These are phyloP conservation scores for Cymbopogon citratus DNA, from an alignment of 176 grass and related monocot genomes.

Conservation along the genomic window DNA sequence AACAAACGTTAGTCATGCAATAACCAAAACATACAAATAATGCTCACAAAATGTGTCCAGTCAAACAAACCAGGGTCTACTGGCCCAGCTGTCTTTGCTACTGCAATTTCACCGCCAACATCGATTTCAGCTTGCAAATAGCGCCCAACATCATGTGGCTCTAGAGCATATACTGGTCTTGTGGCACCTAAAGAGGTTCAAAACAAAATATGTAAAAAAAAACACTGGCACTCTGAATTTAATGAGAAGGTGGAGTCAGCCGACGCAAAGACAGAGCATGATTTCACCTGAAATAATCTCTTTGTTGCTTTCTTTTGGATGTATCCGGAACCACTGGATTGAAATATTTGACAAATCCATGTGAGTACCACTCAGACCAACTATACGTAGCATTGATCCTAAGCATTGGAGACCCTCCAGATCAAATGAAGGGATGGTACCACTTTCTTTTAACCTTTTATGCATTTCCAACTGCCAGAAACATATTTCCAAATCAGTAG, in stretches of 20 bases:
- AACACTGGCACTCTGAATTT: conserved; percentile 7
- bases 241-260: neutral
- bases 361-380: conserved; percentile 24
- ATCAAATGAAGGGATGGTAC: conserved; percentile 32
- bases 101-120: conserved; percentile 38
- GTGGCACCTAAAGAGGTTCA: conserved; percentile 59
- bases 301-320: conserved; percentile 63
- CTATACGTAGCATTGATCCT: conserved; percentile 65
- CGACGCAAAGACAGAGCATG: neutral
- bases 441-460: conserved; percentile 43
- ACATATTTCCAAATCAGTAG: conserved; percentile 5
- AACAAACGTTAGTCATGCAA: conserved; percentile 18
- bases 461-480: conserved; percentile 48
- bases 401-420: conserved; percentile 78
- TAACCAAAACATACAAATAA: conserved; percentile 12
- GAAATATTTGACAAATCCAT: conserved; percentile 60
- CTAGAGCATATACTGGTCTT: conserved; percentile 60
- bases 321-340: conserved; percentile 78
- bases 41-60: neutral
- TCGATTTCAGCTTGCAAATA: conserved; percentile 68
- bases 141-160: conserved; percentile 71
- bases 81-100: conserved; percentile 53
- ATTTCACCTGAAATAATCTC: conserved; percentile 80
- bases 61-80: conserved; percentile 69
- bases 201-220: conserved; percentile 14